Conservation (phyloP, 306 rosid species). For the Quercus cerris region DNA sequence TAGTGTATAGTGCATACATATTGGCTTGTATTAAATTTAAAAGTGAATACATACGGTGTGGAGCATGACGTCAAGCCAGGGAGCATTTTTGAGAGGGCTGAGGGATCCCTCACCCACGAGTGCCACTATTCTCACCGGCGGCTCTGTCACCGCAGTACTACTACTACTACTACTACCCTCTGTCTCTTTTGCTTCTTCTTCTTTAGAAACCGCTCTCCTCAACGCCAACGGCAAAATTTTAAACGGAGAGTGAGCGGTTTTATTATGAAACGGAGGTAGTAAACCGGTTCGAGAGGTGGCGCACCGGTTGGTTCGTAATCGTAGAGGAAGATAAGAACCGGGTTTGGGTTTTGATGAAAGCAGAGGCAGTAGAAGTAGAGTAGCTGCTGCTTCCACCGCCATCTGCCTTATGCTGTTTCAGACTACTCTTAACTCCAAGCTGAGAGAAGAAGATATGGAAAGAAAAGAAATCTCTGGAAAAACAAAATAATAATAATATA, state of each 20-base stretch:
- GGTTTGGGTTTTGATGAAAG: not conserved
- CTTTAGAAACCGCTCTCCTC: slow-evolving; percentile 14
- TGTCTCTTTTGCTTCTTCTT: not conserved
- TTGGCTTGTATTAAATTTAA: too few relatives aligned
- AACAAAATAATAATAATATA: too few relatives aligned
- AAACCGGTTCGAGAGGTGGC: slow-evolving; percentile 7
- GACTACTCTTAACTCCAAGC: not conserved
- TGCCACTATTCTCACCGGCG: slow-evolving; percentile 63
- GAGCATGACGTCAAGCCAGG: slow-evolving; percentile 83
- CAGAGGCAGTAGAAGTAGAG: not conserved
- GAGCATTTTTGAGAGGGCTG: slow-evolving; percentile 65
- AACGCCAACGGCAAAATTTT: slow-evolving; percentile 13
- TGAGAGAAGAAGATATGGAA: too few relatives aligned
- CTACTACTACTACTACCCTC: too few relatives aligned
- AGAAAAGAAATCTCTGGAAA: too few relatives aligned
- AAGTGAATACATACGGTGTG: slow-evolving; percentile 53
- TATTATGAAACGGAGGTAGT: not conserved
- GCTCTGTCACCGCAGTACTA: slow-evolving; percentile 1
- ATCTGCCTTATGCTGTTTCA: not conserved
- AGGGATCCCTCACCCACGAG: slow-evolving; percentile 60
- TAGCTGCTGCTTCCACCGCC: slow-evolving; percentile 24
- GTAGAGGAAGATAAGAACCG: not conserved
- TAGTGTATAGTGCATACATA: too few relatives aligned
- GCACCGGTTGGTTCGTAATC: slow-evolving; percentile 7
- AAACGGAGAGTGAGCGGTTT: slow-evolving; percentile 12